Base-by-base conservation (phyloP, 2,329 filamentous ascomycete genomes). In the Botrytis deweyae region DNA sequence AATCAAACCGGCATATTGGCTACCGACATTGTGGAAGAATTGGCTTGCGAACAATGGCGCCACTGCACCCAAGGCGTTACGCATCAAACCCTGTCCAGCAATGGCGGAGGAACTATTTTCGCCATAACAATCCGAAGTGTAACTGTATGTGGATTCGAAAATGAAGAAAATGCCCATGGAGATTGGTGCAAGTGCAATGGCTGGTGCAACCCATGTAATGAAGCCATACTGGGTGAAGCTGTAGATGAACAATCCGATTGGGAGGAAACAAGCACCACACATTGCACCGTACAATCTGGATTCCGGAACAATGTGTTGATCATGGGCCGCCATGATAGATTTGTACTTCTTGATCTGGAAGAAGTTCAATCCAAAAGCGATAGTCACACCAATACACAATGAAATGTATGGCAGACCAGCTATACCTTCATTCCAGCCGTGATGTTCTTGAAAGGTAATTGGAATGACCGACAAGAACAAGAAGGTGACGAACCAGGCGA, bases 401-500 rank as follows among this genome's bases (percentile, higher is more conserved):
- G 82, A 80, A 2, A 89, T 83, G 77, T 93, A 93, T 1, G 92
- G 88, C 0, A 88, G 86, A 40, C 90, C 90, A 4, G 85, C 84
- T 79, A 92, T 84, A 70, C 88, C 84, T n/a, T 88, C 83, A 65
- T 84, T 86, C 82, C 93, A 93, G 74, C 82, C 81, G 78, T 93
- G 87, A 29, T 93, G 81, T 74, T 95, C 92, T 79, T 95, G 91
- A 72, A 87, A 87, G 75, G 95, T 90, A 73, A 91, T 91, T 0
- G 94, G 93, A 16, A 97, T 88, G 1, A 93, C 91, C 22, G 89
- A 89, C 77, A 97, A 93, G 40, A 92, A 93, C 44, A 97, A 85
- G 81, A 97, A 97, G 0, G 97, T 87, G 0, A 97, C 88, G 0
- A 92, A 93, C 95, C 95, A 97, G 42, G 91, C 91, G 81, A 97